Conservation (phyloP, 192 early-diverging fungal species). For the Bifiguratus adelaidae region DNA sequence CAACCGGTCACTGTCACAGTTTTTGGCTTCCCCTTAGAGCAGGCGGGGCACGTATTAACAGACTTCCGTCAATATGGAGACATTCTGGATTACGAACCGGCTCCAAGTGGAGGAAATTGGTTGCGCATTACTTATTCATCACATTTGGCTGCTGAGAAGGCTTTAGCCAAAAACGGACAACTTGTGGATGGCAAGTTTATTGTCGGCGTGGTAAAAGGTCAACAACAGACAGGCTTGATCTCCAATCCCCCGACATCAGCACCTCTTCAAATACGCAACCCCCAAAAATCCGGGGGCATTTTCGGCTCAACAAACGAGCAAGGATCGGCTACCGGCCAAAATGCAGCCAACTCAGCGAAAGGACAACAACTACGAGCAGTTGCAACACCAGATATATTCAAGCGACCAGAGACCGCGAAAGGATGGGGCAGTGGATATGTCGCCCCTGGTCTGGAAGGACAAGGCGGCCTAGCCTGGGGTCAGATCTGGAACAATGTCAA, state of each 20-base stretch:
- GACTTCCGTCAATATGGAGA: slow-evolving; percentile 16
- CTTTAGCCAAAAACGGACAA: slow-evolving; percentile 10
- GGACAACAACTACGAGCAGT: not conserved
- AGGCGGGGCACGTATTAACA: slow-evolving; percentile 5
- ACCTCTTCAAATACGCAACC: not conserved
- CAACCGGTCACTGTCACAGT: slow-evolving; percentile 8
- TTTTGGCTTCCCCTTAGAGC: slow-evolving; percentile 12
- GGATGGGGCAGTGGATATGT: slow-evolving; percentile 1
- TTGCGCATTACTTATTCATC: slow-evolving; percentile 11
- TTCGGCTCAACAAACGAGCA: not conserved
- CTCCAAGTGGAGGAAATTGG: slow-evolving; percentile 12
- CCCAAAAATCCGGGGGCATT: not conserved
- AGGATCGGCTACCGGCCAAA: not conserved
- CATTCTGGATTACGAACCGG: slow-evolving; percentile 6
- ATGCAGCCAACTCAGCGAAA: not conserved
- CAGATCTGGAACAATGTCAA: not conserved
- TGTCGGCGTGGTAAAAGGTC: slow-evolving; percentile 8
- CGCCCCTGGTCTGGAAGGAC: not conserved
- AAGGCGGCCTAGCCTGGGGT: not conserved
- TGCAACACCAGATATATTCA: not conserved
- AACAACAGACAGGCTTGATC: slow-evolving; percentile 2
- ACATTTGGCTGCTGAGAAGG: slow-evolving; percentile 9
- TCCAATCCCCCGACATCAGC: slow-evolving; percentile 1
- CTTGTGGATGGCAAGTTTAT: slow-evolving; percentile 12
- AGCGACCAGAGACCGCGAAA: not conserved